phyloP scores from a whole-genome alignment of 1,139 yeast species.

The Suhomyces maxii region DNA sequence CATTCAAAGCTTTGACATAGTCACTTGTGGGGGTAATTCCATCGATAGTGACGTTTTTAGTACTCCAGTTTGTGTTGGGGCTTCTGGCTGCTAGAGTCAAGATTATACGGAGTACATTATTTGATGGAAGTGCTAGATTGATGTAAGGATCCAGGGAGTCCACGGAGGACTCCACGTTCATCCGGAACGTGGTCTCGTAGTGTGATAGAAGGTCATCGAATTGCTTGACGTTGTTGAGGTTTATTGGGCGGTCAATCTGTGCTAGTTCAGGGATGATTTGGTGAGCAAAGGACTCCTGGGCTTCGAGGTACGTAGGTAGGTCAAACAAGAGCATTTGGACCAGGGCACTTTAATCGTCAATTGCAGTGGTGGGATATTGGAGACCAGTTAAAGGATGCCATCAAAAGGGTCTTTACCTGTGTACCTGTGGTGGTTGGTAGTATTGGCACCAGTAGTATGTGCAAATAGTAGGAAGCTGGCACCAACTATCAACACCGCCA shows the following conservation, averaged over 20 bases:
- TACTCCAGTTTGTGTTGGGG: slow-evolving; percentile 28
- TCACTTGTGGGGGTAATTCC: slow-evolving; percentile 22
- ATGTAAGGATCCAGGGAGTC: not conserved
- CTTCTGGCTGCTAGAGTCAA: slow-evolving; percentile 33
- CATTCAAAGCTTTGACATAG: slow-evolving; percentile 20
- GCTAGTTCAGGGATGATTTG: slow-evolving; percentile 27
- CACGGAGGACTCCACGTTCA: slow-evolving; percentile 6
- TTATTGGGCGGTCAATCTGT: slow-evolving; percentile 16
- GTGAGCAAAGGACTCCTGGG: slow-evolving; percentile 25
- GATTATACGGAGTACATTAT: slow-evolving; percentile 27
- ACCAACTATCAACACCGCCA: too few species aligned
- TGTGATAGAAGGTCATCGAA: slow-evolving; percentile 33
- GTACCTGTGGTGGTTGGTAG: too few species aligned
- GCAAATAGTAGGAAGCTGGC: too few species aligned
- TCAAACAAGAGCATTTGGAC: slow-evolving; percentile 8
- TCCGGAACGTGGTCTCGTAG: slow-evolving; percentile 22
- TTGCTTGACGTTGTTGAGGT: slow-evolving; percentile 28
- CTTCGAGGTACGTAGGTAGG: slow-evolving; percentile 7
- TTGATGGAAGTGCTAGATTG: slow-evolving; percentile 22
- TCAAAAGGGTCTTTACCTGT: too few species aligned
- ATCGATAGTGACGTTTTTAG: slow-evolving; percentile 15
- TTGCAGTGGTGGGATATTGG: too few species aligned
- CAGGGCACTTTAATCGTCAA: not conserved
- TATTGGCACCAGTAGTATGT: too few species aligned
- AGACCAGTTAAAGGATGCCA: too few species aligned